Evolutionary conservation across 2,329 filamentous ascomycete genomes (phyloP).

Genomic region (Spiromastix sp.): DNA sequence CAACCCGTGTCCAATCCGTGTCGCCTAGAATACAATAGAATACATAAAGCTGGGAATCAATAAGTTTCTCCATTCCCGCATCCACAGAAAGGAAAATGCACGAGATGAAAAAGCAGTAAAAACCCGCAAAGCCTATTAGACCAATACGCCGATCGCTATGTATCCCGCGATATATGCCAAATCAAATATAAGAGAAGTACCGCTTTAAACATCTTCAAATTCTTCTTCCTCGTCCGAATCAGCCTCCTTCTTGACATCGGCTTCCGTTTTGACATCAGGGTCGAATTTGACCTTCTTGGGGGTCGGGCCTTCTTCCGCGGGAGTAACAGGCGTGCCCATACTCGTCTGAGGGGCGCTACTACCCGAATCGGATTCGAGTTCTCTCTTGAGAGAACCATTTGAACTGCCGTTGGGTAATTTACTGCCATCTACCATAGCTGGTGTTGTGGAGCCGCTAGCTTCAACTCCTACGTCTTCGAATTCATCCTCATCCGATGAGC

Average conservation of each 20-base stretch:
- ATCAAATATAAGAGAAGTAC: too few species aligned
- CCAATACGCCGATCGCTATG: background rate
- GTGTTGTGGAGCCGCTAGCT: constrained; percentile 24
- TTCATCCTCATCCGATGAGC: constrained; percentile 14
- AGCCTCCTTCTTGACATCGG: too few species aligned
- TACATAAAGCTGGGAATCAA: too few species aligned
- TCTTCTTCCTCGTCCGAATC: constrained; percentile 36
- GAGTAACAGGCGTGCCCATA: constrained; percentile 25
- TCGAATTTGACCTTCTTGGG: constrained; percentile 36
- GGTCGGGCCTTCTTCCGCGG: constrained; percentile 28
- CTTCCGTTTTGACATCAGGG: constrained; percentile 24
- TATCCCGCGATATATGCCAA: background rate
- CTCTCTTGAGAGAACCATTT: constrained; percentile 25
- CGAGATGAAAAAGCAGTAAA: background rate
- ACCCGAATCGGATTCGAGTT: constrained; percentile 28
- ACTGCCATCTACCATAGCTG: constrained; percentile 16
- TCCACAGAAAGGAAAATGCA: background rate
- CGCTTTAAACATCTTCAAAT: constrained; percentile 35
- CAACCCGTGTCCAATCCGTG: too few species aligned
- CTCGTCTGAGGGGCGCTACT: constrained; percentile 29
- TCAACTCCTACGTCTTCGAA: constrained; percentile 14
- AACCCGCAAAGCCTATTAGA: too few species aligned
- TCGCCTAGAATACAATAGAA: too few species aligned
- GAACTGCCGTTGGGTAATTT: constrained; percentile 6
- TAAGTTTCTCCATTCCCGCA: too few species aligned